Base-by-base conservation (phyloP, 2,329 filamentous ascomycete species). In the Aspergillus terreus region DNA sequence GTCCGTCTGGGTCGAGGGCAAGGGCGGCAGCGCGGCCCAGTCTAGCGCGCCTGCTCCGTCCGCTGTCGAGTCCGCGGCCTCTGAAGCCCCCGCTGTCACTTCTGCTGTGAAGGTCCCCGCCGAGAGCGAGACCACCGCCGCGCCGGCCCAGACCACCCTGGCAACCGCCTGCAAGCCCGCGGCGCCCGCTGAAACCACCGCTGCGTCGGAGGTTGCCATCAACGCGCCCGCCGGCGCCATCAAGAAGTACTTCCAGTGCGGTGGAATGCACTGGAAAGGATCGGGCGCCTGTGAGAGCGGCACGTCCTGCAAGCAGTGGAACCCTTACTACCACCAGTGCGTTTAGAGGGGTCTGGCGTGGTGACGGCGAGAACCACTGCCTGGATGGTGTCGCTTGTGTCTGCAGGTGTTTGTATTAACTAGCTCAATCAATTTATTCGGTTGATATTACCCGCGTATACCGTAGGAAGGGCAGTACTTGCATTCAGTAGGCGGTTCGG, bases 181-280 rank as follows among this genome's bases (percentile, higher is more conserved):
- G 12, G 15, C 30, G 7, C 15, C 30, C 1, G 12, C 15, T 14
- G 15, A 19, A 3, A 10, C 30, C 2, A 4, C 10, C 15, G 4
- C 36, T 21, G n/a, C 11, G 9, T 30, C 47, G 12, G 36, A 30
- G 7, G 7, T 4, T 11, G 27, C 27, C 27, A 7, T 7, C 27
- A 2, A 4, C 7, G 6, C 27, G 9, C 7, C 27, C 7, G 25
- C 25, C 11, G 27, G 40, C 19, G 10, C 47, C 23, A 44, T 49
- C 40, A 49, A 49, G 47, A 49, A 44, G 30, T 49, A 35, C 40
- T 23, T 21, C 19, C 47, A 44, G 25, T 44, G 47, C 9, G 47
- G 47, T 33, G 47, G 47, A 3, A 17, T 43, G 17, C 19, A 30
- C 14, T 49, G 40, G 47, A 44, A 30, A 6, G 47, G 47, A 6